Evolutionary conservation across 257 asterid genomes (phyloP).

Genomic region (Gardenia jasminoides): DNA sequence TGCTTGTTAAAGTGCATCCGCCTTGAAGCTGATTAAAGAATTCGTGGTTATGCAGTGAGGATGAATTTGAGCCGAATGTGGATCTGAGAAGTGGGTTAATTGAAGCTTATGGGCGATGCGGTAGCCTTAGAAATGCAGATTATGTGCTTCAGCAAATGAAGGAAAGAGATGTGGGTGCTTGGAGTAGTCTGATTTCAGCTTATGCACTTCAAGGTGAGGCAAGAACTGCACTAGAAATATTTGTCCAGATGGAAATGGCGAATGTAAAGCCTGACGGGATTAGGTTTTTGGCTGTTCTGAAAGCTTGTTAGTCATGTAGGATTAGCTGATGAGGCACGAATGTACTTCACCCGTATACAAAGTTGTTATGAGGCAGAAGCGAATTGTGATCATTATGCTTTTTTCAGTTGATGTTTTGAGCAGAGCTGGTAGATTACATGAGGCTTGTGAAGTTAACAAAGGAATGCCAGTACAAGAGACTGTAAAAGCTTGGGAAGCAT

Average conservation of each 20-base stretch:
- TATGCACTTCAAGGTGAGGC: conserved; percentile 46
- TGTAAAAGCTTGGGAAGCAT: conserved; percentile 57
- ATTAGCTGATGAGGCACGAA: conserved; percentile 39
- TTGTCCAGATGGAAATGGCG: conserved; percentile 37
- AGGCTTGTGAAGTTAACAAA: conserved; percentile 41
- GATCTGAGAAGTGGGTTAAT: conserved; percentile 44
- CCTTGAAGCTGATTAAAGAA: conserved; percentile 40
- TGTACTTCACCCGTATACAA: conserved; percentile 33
- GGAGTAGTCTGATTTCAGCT: conserved; percentile 55
- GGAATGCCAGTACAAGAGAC: conserved; percentile 43
- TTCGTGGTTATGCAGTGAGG: conserved; percentile 40
- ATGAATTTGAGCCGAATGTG: conserved; percentile 26
- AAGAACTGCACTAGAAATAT: conserved; percentile 26
- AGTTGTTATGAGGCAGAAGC: conserved; percentile 31
- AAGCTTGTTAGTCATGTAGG: conserved; percentile 59
- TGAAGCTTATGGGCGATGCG: conserved; percentile 52
- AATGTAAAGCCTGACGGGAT: conserved; percentile 43
- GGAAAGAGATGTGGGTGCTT: conserved; percentile 43
- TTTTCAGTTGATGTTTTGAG: conserved; percentile 54
- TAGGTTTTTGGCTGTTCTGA: conserved; percentile 43
- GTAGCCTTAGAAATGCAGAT: conserved; percentile 32
- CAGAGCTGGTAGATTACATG: conserved; percentile 37
- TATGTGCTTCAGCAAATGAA: conserved; percentile 30
- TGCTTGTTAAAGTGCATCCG: conserved; percentile 31
- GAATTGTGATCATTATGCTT: conserved; percentile 43